Evolutionary conservation across 495 filamentous ascomycete species (phyloP), one percentile per base, ranked within the genome.

Genomic region (Aspergillus carlsbadensis): DNA sequence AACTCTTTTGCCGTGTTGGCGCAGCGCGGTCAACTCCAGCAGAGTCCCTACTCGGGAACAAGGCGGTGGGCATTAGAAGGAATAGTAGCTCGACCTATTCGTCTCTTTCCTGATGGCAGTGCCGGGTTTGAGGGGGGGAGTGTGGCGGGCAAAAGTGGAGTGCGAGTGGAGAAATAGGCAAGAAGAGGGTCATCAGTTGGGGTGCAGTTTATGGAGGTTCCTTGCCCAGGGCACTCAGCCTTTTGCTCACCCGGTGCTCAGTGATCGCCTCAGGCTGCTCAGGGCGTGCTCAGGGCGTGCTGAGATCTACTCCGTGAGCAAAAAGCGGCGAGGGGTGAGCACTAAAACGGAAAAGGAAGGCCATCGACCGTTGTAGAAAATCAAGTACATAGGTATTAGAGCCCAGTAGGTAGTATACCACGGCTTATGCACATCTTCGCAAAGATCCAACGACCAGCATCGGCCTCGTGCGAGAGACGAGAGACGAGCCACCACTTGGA

Each of bases 291-390:
- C 47, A 37, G 42, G 42, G 24, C 42, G 24, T 62, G 54, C 57
- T 64, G 57, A 56, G 58, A 40, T 64, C 52, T 68, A 64, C 63
- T 67, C 59, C 57, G 57, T 61, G 60, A 65, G 62, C 60, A 63
- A 68, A 65, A 61, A 64, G 65, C 62, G 51, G 65, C 62, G 44
- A 67, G 57, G 60, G 62, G 57, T 65, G 63, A 68, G 65, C 65
- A 68, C 65, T 68, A 64, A 65, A 68, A 65, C 26, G 26, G 44
- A 47, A 47, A 47, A 10, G 44, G 26, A 47, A 49, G 31, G 31
- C 46, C 33, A 49, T 45, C 18, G 22, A 45, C 42, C 20, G 7
- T 22, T 5, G 6, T 49, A 49, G 46, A 49, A 49, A 49, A 49
- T 49, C 46, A 49, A 49, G 46, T 37, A 49, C 46, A 36, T 49